Base-by-base conservation (phyloP, 495 filamentous ascomycete genomes). In the Trichoderma erinaceum region DNA sequence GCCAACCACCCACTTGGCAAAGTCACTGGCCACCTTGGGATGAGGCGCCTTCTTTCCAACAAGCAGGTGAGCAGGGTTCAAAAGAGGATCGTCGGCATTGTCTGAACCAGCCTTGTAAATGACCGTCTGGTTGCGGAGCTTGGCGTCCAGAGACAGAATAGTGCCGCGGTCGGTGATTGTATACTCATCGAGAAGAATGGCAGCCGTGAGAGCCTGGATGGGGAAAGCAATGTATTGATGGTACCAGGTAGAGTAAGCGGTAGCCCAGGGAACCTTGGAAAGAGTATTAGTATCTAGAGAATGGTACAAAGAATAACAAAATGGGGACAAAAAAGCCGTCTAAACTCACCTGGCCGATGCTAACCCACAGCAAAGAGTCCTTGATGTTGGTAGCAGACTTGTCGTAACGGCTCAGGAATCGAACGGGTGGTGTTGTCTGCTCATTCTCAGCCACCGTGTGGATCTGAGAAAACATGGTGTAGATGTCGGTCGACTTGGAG, bases 351-450 rank as follows among this genome's bases (percentile, higher is more conserved):
- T 82, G 77, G 12, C 81, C 80, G 64, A 82, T 82, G 1, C 67
- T 68, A 46, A 79, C 72, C 78, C 80, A 84, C 16, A 82, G 66
- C 69, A 74, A 56, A 0, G 77, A 79, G n/a, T 82, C 81, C 64
- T 80, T 80, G 70, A 84, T 82, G 48, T 80, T 82, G 6, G 78
- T 80, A 0, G 81, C 80, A 6, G 78, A 81, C 67, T 81, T 83
- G 70, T 84, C 81, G 67, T 68, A 76, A 38, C 73, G 71, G 48
- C 61, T 64, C 50, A 84, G 75, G 63, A 81, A 82, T 15, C 75
- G 74, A 12, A 77, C 75, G 0, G 75, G 69, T 13, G 70, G 64
- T 7, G 71, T 70, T n/a, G 63, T 69, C 4, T 61, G 72, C 15
- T 61, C 69, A 21, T 73, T 71, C 56, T 70, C 69, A 0, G 76